phyloP scores from a whole-genome alignment of 177 flowering plant species.

The Vitis hybrid region DNA sequence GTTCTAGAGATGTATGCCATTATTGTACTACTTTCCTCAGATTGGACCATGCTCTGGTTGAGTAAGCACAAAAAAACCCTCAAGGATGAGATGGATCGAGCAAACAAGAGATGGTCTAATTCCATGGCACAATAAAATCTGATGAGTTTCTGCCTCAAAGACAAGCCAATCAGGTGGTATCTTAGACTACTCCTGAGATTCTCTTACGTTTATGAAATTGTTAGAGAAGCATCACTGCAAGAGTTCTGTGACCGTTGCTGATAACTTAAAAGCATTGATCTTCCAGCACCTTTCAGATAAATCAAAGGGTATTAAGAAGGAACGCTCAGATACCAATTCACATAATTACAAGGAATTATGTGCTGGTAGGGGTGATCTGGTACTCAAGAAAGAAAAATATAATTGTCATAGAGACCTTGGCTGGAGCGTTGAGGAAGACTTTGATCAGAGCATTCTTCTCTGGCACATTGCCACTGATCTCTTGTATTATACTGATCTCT shows the following conservation, averaged over 20 bases:
- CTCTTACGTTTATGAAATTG: neutral
- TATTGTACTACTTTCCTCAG: slow-evolving; percentile 18
- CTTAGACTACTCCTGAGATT: neutral
- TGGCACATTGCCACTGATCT: slow-evolving; percentile 45
- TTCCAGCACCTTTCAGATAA: slow-evolving; percentile 13
- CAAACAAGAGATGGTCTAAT: slow-evolving; percentile 31
- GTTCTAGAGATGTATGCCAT: slow-evolving; percentile 25
- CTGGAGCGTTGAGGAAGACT: slow-evolving; percentile 21
- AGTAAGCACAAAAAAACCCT: slow-evolving; percentile 1
- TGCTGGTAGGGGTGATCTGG: slow-evolving; percentile 9
- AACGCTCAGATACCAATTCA: neutral
- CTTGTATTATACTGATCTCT: slow-evolving; percentile 13
- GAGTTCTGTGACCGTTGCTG: slow-evolving; percentile 2
- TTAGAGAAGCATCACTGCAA: neutral
- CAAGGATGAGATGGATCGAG: no score
- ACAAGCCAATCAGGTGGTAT: neutral
- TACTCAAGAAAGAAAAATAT: neutral
- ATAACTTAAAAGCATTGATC: slow-evolving; percentile 11
- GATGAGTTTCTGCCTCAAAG: slow-evolving; percentile 12
- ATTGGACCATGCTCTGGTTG: slow-evolving; percentile 25
- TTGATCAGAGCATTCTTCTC: slow-evolving; percentile 31
- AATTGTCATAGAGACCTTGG: neutral
- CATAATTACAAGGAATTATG: neutral
- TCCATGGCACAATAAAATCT: slow-evolving; percentile 27
- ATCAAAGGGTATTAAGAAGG: neutral